phyloP scores from a whole-genome alignment of 1,139 yeast species.

The Diutina mesorugosa region DNA sequence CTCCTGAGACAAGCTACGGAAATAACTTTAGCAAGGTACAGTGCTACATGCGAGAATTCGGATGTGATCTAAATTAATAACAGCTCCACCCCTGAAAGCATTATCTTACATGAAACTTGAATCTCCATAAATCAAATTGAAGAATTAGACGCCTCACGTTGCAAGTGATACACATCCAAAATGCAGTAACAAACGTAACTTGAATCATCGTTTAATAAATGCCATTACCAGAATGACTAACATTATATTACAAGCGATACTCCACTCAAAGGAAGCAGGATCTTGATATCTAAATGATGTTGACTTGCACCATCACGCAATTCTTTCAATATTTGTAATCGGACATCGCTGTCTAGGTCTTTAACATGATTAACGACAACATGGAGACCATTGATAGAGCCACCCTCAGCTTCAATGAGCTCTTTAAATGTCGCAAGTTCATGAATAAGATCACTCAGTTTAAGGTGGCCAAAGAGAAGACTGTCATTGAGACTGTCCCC shows the following conservation, averaged over 20 bases:
- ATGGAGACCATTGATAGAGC: constrained; percentile 28
- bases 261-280: constrained; percentile 46
- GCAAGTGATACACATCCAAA: too few species aligned
- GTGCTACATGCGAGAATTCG: too few species aligned
- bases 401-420: constrained; percentile 15
- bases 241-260: constrained; percentile 12
- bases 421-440: constrained; percentile 27
- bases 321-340: constrained; percentile 33
- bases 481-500: constrained; percentile 27
- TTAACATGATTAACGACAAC: constrained; percentile 66
- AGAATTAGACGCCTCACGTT: too few species aligned
- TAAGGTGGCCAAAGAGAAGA: constrained; percentile 63
- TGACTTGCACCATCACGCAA: constrained; percentile 26
- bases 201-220: neutral
- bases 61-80: too few species aligned
- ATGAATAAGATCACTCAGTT: constrained; percentile 46
- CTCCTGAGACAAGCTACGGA: too few species aligned
- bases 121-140: too few species aligned
- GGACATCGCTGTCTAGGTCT: constrained; percentile 44
- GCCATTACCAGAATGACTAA: constrained; percentile 1
- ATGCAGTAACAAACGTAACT: too few species aligned
- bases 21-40: too few species aligned
- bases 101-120: too few species aligned
- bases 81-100: too few species aligned
- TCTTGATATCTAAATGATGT: constrained; percentile 24